Conservation (phyloP, 176 grass and related monocot genomes). For the Ananas comosus region DNA sequence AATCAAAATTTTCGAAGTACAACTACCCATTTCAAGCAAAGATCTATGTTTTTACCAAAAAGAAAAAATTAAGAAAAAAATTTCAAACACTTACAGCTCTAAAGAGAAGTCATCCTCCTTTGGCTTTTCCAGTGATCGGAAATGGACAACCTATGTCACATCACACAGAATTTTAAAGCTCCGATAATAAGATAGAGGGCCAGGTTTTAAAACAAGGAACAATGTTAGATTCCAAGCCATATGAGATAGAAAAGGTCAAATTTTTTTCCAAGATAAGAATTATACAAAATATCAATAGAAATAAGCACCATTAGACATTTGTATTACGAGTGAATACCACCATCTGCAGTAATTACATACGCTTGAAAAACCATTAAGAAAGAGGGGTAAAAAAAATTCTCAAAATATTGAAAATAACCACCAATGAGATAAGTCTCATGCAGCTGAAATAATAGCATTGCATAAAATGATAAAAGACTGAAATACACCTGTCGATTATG, state of each 20-base stretch:
- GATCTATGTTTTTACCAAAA: not conserved
- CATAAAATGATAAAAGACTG: not conserved
- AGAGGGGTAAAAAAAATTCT: not conserved
- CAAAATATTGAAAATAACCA: not conserved
- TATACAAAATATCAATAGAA: too few relatives aligned
- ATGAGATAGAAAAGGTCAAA: too few relatives aligned
- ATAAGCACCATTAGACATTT: too few relatives aligned
- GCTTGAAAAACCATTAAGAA: too few relatives aligned
- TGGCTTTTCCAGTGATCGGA: conserved; percentile 58
- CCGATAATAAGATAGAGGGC: not conserved
- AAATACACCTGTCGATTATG: conserved; percentile 27
- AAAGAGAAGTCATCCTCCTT: conserved; percentile 56
- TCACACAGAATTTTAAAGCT: not conserved
- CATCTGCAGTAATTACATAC: too few relatives aligned
- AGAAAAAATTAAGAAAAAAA: not conserved
- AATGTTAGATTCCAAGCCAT: too few relatives aligned
- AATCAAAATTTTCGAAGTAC: too few relatives aligned
- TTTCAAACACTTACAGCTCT: conserved; percentile 47
- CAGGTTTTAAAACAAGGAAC: not conserved
- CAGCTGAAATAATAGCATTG: not conserved
- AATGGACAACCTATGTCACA: conserved; percentile 45
- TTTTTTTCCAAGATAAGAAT: too few relatives aligned
- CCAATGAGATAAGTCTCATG: too few relatives aligned
- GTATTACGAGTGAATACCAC: too few relatives aligned
- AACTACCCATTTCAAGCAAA: too few relatives aligned